Base-by-base conservation (phyloP, 139 green algal genomes). In the Picochlorum sp. region DNA sequence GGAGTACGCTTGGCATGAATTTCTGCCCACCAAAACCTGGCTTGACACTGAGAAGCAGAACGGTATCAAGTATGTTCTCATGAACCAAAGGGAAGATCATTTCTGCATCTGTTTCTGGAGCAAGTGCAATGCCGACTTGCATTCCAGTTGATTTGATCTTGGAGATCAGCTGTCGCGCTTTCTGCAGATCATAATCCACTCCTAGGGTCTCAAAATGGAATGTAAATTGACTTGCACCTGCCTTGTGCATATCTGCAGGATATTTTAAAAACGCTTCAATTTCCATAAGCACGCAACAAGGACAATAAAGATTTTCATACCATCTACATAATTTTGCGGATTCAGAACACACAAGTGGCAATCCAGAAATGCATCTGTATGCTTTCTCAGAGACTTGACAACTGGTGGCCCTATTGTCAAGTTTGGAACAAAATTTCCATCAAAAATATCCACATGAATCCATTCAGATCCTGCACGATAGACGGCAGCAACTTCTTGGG, bases 401-500 rank as follows among this genome's bases (percentile, higher is more conserved):
- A 97, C 82, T 1, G 90, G 89, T 4, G 85, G 74, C 6, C 91
- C 91, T 18, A 97, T 81, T 0, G 91, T 97, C 14, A 97, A 74
- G 74, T 97, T 97, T 15, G 85, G 87, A 11, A 98, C 90, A 70
- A 97, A 96, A 69, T 97, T 85, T 5, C 91, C 94, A 66, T 95
- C 71, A 61, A 69, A 74, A 14, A 90, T 61, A 58, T 90, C 84
- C 21, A 88, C 73, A 63, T 87, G 79, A 21, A 88, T 58, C 66
- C 89, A 93, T 46, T 96, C 87, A 3, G 89, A 85, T 21, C 91
- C 91, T 5, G 74, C 63, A 4, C 69, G 59, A 7, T 91, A 57
- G 52, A 97, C 87, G 1, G 70, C 64, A 7, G 72, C 59, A 61
- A 84, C 83, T 44, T 97, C 90, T 3, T 74, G 56, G 16, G 77